A percentile compares a stretch with the other conserved stretches of the same genome.
phyloP scores from a whole-genome alignment of 1,284 basidiomycete genomes.

The Malassezia equina region DNA sequence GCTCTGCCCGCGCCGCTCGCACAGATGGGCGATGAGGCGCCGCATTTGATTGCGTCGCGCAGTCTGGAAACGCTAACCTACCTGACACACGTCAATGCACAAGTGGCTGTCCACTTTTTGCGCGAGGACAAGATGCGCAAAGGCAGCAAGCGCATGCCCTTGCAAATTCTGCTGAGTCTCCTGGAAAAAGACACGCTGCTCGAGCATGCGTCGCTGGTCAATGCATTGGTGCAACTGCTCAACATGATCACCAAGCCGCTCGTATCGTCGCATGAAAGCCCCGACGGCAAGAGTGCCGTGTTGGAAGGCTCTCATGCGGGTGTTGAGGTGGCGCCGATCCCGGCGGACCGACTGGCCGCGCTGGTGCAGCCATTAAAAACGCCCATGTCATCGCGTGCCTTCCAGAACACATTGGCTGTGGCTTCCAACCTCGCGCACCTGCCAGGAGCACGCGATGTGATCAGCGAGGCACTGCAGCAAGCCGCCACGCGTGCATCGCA shows the following conservation, averaged over 20 bases:
- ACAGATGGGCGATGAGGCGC: slow-evolving; percentile 45
- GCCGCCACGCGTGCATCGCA: slow-evolving; percentile 34
- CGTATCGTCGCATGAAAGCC: slow-evolving; percentile 10
- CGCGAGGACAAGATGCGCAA: slow-evolving; percentile 31
- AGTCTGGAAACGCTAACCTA: slow-evolving; percentile 40
- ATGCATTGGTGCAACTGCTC: slow-evolving; percentile 39
- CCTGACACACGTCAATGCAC: slow-evolving; percentile 31
- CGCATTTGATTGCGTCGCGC: slow-evolving; percentile 43
- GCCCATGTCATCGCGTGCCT: slow-evolving; percentile 39
- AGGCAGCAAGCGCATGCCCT: slow-evolving; percentile 38
- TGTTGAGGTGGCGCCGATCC: slow-evolving; percentile 16
- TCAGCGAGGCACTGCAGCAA: slow-evolving; percentile 32
- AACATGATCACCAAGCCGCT: slow-evolving; percentile 41
- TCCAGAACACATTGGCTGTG: slow-evolving; percentile 45
- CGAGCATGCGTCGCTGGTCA: slow-evolving; percentile 36
- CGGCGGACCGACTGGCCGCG: slow-evolving; percentile 31
- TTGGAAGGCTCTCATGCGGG: slow-evolving; percentile 4
- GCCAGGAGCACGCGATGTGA: slow-evolving; percentile 31
- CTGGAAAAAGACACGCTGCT: slow-evolving; percentile 40
- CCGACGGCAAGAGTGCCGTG: slow-evolving; percentile 6
- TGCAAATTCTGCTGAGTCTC: slow-evolving; percentile 37
- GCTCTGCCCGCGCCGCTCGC: slow-evolving; percentile 29
- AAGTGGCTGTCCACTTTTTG: slow-evolving; percentile 41
- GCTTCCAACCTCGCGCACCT: slow-evolving; percentile 37
- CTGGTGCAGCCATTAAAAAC: slow-evolving; percentile 42